Percentiles rank a stretch among this genome's conserved stretches.
These are phyloP conservation scores for Rhazya stricta DNA, from an alignment of 257 asterid species.

Conservation along the genomic window DNA sequence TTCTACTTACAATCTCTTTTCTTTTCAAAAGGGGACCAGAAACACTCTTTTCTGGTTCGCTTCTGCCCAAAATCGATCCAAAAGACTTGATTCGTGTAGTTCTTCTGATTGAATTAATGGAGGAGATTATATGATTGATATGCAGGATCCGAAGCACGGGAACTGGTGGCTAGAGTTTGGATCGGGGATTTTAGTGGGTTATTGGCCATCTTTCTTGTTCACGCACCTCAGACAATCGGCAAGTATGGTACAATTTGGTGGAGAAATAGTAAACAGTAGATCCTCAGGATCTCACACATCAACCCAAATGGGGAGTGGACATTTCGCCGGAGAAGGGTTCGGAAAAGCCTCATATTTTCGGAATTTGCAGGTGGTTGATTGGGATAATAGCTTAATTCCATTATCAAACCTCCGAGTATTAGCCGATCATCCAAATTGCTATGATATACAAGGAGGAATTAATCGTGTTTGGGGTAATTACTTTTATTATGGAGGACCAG, in stretches of 20 bases:
- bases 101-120: too few relatives aligned
- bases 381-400: conserved; percentile 48
- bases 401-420: conserved; percentile 33
- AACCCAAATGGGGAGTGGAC: conserved; percentile 62
- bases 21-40: too few relatives aligned
- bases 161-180: conserved; percentile 60
- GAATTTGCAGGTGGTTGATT: conserved; percentile 47
- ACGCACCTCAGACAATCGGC: conserved; percentile 38
- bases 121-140: neutral
- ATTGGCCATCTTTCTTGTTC: conserved; percentile 48
- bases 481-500: conserved; percentile 59
- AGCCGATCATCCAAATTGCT: conserved; percentile 49
- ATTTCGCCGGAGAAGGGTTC: conserved; percentile 50
- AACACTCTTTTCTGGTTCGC: too few relatives aligned
- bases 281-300: conserved; percentile 38
- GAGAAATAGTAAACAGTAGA: conserved; percentile 41
- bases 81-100: too few relatives aligned
- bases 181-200: conserved; percentile 41
- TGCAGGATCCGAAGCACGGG: conserved; percentile 54
- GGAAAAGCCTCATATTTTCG: conserved; percentile 49
- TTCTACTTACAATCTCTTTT: conserved; percentile 18
- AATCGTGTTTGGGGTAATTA: conserved; percentile 52
- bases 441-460: conserved; percentile 41
- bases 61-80: too few relatives aligned
- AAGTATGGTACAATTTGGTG: conserved; percentile 54